phyloP scores from a whole-genome alignment of 2,329 filamentous ascomycete species.

The Raffaelea deltoideospora region DNA sequence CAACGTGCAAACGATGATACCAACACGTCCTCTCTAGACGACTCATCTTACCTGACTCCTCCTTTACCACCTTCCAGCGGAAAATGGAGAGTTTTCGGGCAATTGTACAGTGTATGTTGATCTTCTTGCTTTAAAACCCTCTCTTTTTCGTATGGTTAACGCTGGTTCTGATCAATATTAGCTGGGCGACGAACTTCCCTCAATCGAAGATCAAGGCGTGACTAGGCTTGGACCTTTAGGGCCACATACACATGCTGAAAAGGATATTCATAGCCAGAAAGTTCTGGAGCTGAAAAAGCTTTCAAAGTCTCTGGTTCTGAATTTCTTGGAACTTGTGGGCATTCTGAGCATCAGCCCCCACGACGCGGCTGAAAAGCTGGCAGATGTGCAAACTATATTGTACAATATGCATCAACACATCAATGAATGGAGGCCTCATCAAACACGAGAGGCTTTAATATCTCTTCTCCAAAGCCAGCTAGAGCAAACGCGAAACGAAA shows the following conservation, averaged over 20 bases:
- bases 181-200: constrained; percentile 46
- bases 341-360: constrained; percentile 49
- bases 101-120: constrained; percentile 37
- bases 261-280: constrained; percentile 41
- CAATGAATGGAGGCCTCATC: constrained; percentile 88
- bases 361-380: constrained; percentile 54
- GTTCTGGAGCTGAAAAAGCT: constrained; percentile 59
- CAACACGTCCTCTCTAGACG: constrained; percentile 24
- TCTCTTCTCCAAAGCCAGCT: constrained; percentile 77
- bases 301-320: constrained; percentile 71
- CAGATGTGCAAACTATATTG: constrained; percentile 66
- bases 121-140: not conserved
- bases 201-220: constrained; percentile 56
- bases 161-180: constrained; percentile 13
- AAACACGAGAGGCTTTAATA: constrained; percentile 78
- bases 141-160: not conserved
- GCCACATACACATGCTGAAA: constrained; percentile 18
- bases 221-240: constrained; percentile 45
- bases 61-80: constrained; percentile 57
- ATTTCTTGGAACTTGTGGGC: constrained; percentile 74
- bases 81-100: constrained; percentile 63
- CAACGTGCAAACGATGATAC: constrained; percentile 18
- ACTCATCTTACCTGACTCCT: constrained; percentile 66
- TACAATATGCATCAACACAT: constrained; percentile 87
- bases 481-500: constrained; percentile 57